phyloP scores from a whole-genome alignment of 805 yeast genomes.

The Pichia rugopelliculosa region DNA sequence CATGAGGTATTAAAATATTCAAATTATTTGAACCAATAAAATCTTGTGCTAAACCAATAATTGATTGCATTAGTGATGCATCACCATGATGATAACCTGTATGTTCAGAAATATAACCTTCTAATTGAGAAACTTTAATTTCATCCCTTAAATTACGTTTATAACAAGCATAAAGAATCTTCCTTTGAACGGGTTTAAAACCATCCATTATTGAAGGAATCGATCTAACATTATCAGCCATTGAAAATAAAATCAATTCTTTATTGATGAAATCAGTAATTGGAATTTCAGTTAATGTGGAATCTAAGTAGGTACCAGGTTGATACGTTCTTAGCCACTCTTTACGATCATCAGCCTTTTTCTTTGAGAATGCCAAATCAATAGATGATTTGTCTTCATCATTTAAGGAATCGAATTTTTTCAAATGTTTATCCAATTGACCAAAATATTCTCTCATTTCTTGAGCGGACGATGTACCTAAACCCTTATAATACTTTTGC shows the following conservation, averaged over 20 bases:
- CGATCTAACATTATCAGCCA: constrained; percentile 95
- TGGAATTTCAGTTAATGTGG: constrained; percentile 67
- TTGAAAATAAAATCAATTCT: constrained; percentile 86
- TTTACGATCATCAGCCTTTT: constrained; percentile 93
- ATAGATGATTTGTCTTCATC: constrained; percentile 70
- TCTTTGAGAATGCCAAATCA: constrained; percentile 90
- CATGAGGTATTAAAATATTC: constrained; percentile 79
- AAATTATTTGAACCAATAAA: constrained; percentile 89
- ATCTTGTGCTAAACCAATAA: constrained; percentile 90
- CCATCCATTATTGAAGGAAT: constrained; percentile 94
- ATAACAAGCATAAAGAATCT: constrained; percentile 82
- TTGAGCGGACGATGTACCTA: constrained; percentile 83
- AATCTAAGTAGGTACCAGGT: constrained; percentile 91
- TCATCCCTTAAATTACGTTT: constrained; percentile 70
- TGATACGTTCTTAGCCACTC: constrained; percentile 89
- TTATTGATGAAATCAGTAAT: constrained; percentile 91
- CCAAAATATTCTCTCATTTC: constrained; percentile 88
- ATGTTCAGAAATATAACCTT: constrained; percentile 80
- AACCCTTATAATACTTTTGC: constrained; percentile 95
- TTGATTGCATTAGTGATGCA: constrained; percentile 76
- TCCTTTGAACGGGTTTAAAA: constrained; percentile 94
- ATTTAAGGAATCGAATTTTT: constrained; percentile 73
- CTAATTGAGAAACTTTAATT: constrained; percentile 84
- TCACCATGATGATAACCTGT: constrained; percentile 98
- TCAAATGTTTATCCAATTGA: constrained; percentile 77